phyloP scores from a whole-genome alignment of 148 eudicot species.

The Dysphania ambrosioides region DNA sequence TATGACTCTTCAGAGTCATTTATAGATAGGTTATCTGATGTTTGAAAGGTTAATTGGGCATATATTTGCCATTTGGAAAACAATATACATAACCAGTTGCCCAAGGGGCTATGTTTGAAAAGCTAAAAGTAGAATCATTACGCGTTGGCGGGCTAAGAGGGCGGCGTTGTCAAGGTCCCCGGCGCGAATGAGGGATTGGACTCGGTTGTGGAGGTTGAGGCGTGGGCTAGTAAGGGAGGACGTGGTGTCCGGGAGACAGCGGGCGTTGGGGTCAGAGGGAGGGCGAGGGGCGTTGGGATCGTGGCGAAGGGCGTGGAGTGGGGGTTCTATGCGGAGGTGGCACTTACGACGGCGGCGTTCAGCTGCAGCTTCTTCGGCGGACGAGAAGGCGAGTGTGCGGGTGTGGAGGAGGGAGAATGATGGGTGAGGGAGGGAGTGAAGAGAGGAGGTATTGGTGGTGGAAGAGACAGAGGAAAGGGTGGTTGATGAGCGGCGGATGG shows the following conservation, averaged over 20 bases:
- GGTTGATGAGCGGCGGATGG: slow-evolving; percentile 29
- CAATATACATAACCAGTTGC: neutral
- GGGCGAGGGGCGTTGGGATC: slow-evolving; percentile 44
- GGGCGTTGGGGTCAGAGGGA: slow-evolving; percentile 39
- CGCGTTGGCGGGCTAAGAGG: slow-evolving; percentile 29
- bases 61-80: neutral
- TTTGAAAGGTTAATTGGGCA: neutral
- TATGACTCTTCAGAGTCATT: neutral
- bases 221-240: slow-evolving; percentile 67
- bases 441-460: slow-evolving; percentile 13
- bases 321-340: slow-evolving; percentile 81
- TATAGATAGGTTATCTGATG: neutral
- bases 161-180: no score
- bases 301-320: slow-evolving; percentile 66
- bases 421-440: slow-evolving; percentile 13
- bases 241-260: slow-evolving; percentile 65
- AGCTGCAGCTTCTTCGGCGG: slow-evolving; percentile 92
- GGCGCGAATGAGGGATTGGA: slow-evolving; percentile 69
- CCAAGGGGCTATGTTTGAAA: neutral
- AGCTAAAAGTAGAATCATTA: neutral
- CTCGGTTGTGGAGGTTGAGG: slow-evolving; percentile 85
- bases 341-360: slow-evolving; percentile 90
- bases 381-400: slow-evolving; percentile 61
- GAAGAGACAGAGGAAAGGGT: slow-evolving; percentile 11
- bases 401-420: slow-evolving; percentile 23